Percentiles rank a stretch among this genome's conserved stretches.
phyloP scores from a whole-genome alignment of 116 monocot genomes.

The Cymodocea nodosa region DNA sequence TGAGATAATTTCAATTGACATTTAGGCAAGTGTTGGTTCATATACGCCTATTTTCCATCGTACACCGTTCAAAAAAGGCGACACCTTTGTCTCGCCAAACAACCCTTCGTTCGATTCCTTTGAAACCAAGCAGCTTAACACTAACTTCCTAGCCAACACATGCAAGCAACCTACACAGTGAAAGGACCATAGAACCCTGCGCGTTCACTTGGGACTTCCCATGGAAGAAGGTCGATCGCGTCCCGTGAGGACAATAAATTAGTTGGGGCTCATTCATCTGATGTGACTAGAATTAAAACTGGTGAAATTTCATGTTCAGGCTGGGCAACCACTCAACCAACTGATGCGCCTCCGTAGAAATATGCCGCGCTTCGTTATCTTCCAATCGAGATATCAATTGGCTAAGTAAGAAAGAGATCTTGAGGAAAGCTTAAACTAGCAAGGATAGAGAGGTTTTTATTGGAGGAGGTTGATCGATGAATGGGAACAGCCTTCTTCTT shows the following conservation, averaged over 20 bases:
- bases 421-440: background rate
- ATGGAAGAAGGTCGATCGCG: background rate
- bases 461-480: background rate
- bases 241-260: background rate
- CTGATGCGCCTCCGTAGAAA: background rate
- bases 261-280: background rate
- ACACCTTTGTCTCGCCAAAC: background rate
- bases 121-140: conserved; percentile 2
- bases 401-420: background rate
- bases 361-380: no score
- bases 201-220: no score
- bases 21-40: no score
- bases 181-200: no score
- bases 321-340: background rate
- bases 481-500: no score
- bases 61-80: no score
- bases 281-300: background rate
- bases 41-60: no score
- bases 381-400: background rate
- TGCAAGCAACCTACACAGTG: background rate
- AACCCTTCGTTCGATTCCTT: background rate
- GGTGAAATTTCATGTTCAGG: background rate
- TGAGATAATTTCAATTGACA: no score
- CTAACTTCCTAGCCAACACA: conserved; percentile 8
- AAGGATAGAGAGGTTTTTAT: no score